These are phyloP conservation scores for Talaromyces sp. DNA, from an alignment of 2,329 filamentous ascomycete species.

Conservation along the genomic window DNA sequence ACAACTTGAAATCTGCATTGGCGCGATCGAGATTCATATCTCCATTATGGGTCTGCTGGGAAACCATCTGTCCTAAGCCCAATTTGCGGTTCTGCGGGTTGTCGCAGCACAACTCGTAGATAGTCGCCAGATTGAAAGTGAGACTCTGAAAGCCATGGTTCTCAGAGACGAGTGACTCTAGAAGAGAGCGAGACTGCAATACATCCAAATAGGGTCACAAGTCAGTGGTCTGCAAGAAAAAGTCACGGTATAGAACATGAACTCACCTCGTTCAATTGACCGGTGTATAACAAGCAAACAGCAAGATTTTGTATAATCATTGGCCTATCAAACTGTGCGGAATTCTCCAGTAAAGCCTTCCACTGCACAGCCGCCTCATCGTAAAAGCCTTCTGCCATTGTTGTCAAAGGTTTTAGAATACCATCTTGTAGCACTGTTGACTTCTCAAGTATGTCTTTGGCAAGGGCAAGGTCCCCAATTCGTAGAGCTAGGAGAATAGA, in stretches of 20 bases:
- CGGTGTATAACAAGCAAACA: constrained; percentile 78
- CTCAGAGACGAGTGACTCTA: constrained; percentile 63
- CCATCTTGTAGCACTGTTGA: constrained; percentile 39
- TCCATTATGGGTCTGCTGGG: constrained; percentile 53
- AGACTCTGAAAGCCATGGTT: constrained; percentile 71
- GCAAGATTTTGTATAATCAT: constrained; percentile 79
- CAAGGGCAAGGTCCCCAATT: constrained; percentile 70
- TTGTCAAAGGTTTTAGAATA: constrained; percentile 59
- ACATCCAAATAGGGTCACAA: constrained; percentile 6
- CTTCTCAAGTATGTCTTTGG: constrained; percentile 53
- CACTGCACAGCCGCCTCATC: constrained; percentile 61
- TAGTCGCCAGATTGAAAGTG: constrained; percentile 83
- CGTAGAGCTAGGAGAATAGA: constrained; percentile 69
- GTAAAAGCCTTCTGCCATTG: constrained; percentile 76
- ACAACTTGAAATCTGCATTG: constrained; percentile 75
- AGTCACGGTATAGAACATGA: not conserved
- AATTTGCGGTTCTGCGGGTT: constrained; percentile 67
- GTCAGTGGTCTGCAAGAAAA: constrained; percentile 5
- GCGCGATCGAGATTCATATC: constrained; percentile 66
- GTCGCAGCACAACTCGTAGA: constrained; percentile 90
- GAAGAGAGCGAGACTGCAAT: constrained; percentile 58
- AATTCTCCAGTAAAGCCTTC: constrained; percentile 50
- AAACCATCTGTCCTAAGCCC: constrained; percentile 66
- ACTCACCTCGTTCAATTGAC: constrained; percentile 66
- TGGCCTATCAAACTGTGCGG: constrained; percentile 52